Evolutionary conservation across 2,329 filamentous ascomycete species (phyloP), one percentile per base, ranked within the genome.

Genomic region (Colletotrichum tanaceti): DNA sequence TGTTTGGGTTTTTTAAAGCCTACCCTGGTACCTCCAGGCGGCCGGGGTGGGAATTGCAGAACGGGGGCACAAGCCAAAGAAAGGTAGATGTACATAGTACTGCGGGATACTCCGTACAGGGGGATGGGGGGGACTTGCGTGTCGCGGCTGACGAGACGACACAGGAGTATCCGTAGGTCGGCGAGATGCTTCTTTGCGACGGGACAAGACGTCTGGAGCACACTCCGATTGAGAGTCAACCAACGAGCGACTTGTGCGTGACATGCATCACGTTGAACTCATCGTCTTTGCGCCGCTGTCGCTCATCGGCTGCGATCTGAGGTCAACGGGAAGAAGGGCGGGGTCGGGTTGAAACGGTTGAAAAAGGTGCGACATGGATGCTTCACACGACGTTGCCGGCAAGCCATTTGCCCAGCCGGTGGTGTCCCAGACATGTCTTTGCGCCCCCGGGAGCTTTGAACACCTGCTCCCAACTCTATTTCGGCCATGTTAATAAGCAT

Each of bases 391-490:
- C 49, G 24, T 59, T 50, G n/a, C n/a, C 32, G 32, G 32, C 20
- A n/a, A 24, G 16, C 41, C 54, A 58, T 28, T 50, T 32, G 24
- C 55, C 55, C 55, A 46, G 28, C 55, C 41, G 35, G 28, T 38
- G 35, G 28, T 47, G 41, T 58, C 41, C 35, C 52, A 50, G 47
- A 38, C 58, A 46, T 39, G 22, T 35, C 41, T 55, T 55, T 53
- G 49, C 57, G 44, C 39, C 52, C 53, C 58, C 57, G 28, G 64
- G 64, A 67, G 65, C 62, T 68, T 65, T 68, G 65, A 62, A 44
- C 65, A 68, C 65, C 65, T 38, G 65, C 61, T 68, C 62, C 11
- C 55, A 68, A 68, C 65, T 65, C 62, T 68, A 68, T 59, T 65
- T 44, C 16, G 24, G 35, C 46, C 14, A 55, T 18, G 44, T n/a